These are phyloP conservation scores for Russula sp. DNA, from an alignment of 768 basidiomycete species.

Conservation along the genomic window DNA sequence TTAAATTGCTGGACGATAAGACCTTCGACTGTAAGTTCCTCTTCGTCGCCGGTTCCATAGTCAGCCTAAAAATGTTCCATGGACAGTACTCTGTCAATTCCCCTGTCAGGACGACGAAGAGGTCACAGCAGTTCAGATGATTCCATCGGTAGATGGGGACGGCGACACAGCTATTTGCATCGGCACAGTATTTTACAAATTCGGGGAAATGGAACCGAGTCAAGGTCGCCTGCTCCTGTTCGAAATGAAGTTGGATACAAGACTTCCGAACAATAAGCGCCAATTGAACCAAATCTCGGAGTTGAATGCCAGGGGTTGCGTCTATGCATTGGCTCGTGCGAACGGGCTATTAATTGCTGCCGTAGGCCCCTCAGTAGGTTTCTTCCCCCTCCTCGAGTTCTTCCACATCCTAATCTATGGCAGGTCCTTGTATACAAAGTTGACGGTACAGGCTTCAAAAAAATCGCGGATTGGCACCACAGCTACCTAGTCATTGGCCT, in stretches of 20 bases:
- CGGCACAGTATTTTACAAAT: slow-evolving; percentile 32
- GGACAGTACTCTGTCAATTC: slow-evolving; percentile 42
- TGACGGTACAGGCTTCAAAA: slow-evolving; percentile 35
- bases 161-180: slow-evolving; percentile 31
- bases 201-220: slow-evolving; percentile 30
- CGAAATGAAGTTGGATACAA: slow-evolving; percentile 28
- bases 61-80: background rate
- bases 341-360: slow-evolving; percentile 53
- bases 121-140: slow-evolving; percentile 44
- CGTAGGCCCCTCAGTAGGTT: slow-evolving; percentile 65
- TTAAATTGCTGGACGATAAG: slow-evolving; percentile 59
- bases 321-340: slow-evolving; percentile 52
- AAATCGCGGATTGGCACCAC: slow-evolving; percentile 63
- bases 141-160: slow-evolving; percentile 25
- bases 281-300: slow-evolving; percentile 34
- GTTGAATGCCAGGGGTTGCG: slow-evolving; percentile 50
- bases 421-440: slow-evolving; percentile 36
- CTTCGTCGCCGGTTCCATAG: background rate
- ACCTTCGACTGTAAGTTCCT: slow-evolving; percentile 41
- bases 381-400: background rate
- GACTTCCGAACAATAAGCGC: slow-evolving; percentile 22
- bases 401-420: background rate
- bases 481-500: slow-evolving; percentile 74
- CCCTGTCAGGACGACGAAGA: slow-evolving; percentile 50
- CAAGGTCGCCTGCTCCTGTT: slow-evolving; percentile 59